Conservation (phyloP, 1,139 yeast genomes). For the Pichia sp. region DNA sequence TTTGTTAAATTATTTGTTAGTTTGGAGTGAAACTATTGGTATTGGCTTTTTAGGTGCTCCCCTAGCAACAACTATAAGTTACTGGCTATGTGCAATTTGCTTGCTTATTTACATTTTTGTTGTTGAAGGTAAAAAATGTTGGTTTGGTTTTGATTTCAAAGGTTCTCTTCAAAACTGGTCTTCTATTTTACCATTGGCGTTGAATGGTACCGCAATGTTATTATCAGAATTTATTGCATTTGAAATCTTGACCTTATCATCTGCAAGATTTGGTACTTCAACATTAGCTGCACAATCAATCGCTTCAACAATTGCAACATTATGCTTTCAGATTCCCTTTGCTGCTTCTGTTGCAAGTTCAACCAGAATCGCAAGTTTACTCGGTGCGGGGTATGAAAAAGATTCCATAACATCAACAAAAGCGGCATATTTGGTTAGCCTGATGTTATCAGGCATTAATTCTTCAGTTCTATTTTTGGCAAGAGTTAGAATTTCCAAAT, state of each 20-base stretch:
- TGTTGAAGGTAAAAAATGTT: slow-evolving; percentile 25
- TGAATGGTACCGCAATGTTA: slow-evolving; percentile 39
- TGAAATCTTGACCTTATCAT: slow-evolving; percentile 36
- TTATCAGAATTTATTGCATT: slow-evolving; percentile 40
- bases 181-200: slow-evolving; percentile 26
- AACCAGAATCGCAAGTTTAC: slow-evolving; percentile 35
- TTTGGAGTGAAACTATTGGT: slow-evolving; percentile 30
- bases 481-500: slow-evolving; percentile 15
- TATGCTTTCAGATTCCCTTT: slow-evolving; percentile 38
- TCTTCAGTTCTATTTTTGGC: slow-evolving; percentile 15
- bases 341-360: slow-evolving; percentile 37
- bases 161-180: slow-evolving; percentile 27
- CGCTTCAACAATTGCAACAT: slow-evolving; percentile 35
- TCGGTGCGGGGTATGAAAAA: slow-evolving; percentile 30
- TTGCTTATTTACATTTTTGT: not conserved
- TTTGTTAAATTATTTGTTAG: slow-evolving; percentile 32
- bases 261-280: slow-evolving; percentile 37
- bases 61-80: slow-evolving; percentile 33
- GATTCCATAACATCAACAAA: slow-evolving; percentile 30
- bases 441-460: not conserved
- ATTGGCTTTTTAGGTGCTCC: slow-evolving; percentile 40
- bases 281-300: slow-evolving; percentile 39
- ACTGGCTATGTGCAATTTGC: slow-evolving; percentile 31
- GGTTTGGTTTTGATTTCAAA: slow-evolving; percentile 30
- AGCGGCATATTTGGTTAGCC: slow-evolving; percentile 27